Conservation (phyloP, 768 basidiomycete genomes). For the Leccinellum rugosiceps region DNA sequence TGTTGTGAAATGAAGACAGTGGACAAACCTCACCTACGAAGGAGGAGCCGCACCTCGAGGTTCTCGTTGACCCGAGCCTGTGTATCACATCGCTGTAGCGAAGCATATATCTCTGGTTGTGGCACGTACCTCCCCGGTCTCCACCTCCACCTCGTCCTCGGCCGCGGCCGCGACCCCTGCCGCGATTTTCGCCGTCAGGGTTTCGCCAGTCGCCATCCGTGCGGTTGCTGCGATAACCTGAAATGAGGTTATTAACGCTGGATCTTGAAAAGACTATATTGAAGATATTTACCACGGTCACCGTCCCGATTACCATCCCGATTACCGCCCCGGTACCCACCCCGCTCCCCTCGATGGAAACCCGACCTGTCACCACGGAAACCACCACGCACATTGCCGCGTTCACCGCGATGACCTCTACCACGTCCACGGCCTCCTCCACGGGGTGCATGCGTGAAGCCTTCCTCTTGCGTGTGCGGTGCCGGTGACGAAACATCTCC, state of each 20-base stretch:
- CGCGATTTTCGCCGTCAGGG: conserved; percentile 38
- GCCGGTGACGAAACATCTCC: conserved; percentile 22
- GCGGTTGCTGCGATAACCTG: conserved; percentile 19
- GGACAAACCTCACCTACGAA: conserved; percentile 8
- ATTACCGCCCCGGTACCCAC: conserved; percentile 33
- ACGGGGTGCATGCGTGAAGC: conserved; percentile 49
- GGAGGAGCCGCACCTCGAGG: conserved; percentile 17
- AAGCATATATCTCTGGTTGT: not conserved
- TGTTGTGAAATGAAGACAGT: not conserved
- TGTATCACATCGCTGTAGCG: not conserved
- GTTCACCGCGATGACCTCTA: conserved; percentile 41
- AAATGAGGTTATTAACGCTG: not conserved
- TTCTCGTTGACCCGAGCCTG: conserved; percentile 24
- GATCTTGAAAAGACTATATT: not conserved
- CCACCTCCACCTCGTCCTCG: conserved; percentile 41
- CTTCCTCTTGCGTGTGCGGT: conserved; percentile 50
- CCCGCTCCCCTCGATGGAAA: conserved; percentile 36
- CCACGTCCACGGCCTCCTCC: conserved; percentile 50
- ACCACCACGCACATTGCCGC: conserved; percentile 40
- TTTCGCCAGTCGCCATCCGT: conserved; percentile 48
- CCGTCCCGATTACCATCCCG: conserved; percentile 22
- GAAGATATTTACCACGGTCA: conserved; percentile 20
- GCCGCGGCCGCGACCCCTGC: conserved; percentile 43
- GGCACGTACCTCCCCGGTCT: conserved; percentile 38
- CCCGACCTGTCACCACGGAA: conserved; percentile 37